Base-by-base conservation (phyloP, 495 filamentous ascomycete genomes). In the Hypoxylon subgilvum region DNA sequence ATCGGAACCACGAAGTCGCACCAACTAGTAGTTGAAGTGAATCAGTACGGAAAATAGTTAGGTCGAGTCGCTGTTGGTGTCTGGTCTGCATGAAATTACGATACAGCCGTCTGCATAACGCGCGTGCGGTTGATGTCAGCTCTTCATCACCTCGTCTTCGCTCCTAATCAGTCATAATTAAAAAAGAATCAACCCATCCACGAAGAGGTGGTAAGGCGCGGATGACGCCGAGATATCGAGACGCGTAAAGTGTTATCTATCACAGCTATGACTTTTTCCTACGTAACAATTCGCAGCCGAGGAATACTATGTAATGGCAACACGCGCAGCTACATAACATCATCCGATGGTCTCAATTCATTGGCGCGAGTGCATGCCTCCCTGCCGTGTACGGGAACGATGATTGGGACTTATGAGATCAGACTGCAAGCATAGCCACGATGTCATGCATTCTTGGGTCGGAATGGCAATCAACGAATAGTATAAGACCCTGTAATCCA, bases 361-460 rank as follows among this genome's bases (percentile, higher is more conserved):
- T 52, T 57, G 42, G 54, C 40, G 49, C 35, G 34, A 47, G 21
- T 52, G 22, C 36, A 52, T 27, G 47, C 23, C 22, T 51, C 17
- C 41, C 19, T 46, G 55, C 40, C 32, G 27, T 36, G 5, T n/a
- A 52, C n/a, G 19, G 14, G 38, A 35, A n/a, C 35, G 19, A 6
- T 64, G 61, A 64, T 64, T 64, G 61, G 61, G 32, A n/a, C n/a
- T 28, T 40, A 39, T 52, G 43, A 64, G 49, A 58, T 58, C 54
- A 64, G 43, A 64, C 61, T 53, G 49, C 49, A 34, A 64, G 61
- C 61, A 64, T 58, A 64, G 61, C 61, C 61, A 64, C 61, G 49
- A 64, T 64, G 46, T 45, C 49, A 64, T 64, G 61, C 61, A 64
- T 54, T 58, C 23, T 27, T 63, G 43, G 43, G 31, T 39, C 44